Percentiles rank a stretch among this genome's conserved stretches.
Conservation (phyloP, 208 protist genomes). For the Leishmania guyanensis region DNA sequence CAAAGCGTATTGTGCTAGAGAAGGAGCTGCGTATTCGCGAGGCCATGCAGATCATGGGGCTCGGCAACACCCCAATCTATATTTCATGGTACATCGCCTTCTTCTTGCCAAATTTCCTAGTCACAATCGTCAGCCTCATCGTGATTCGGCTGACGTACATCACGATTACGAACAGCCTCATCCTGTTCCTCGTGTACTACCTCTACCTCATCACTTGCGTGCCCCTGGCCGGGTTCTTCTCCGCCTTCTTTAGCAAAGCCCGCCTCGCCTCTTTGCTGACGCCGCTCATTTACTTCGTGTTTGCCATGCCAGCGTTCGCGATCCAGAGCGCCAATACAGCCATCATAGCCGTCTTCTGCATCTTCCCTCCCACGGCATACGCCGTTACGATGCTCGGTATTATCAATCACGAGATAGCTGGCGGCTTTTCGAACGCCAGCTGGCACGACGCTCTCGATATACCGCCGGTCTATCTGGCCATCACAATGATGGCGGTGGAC, state of each 20-base stretch:
- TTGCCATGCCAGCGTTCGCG: conserved; percentile 33
- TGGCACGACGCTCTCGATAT: conserved; percentile 22
- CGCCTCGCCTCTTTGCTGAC: conserved; percentile 57
- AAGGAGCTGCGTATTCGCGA: conserved; percentile 82
- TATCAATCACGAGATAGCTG: conserved; percentile 35
- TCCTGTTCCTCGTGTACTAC: conserved; percentile 60
- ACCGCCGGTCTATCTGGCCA: conserved; percentile 13
- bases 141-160: conserved; percentile 53
- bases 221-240: conserved; percentile 46
- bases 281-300: conserved; percentile 72
- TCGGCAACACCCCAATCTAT: conserved; percentile 55
- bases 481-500: conserved; percentile 36
- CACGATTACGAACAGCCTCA: conserved; percentile 35
- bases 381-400: conserved; percentile 36
- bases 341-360: conserved; percentile 30
- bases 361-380: conserved; percentile 57
- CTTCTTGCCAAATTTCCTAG: conserved; percentile 51
- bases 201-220: conserved; percentile 53
- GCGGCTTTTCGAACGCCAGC: conserved; percentile 38
- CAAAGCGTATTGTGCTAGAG: conserved; percentile 73
- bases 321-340: conserved; percentile 34
- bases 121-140: conserved; percentile 51
- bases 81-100: conserved; percentile 34
- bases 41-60: conserved; percentile 86
- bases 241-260: conserved; percentile 70